Conservation (phyloP, 768 basidiomycete species). For the Erythrobasidium yunnanense region DNA sequence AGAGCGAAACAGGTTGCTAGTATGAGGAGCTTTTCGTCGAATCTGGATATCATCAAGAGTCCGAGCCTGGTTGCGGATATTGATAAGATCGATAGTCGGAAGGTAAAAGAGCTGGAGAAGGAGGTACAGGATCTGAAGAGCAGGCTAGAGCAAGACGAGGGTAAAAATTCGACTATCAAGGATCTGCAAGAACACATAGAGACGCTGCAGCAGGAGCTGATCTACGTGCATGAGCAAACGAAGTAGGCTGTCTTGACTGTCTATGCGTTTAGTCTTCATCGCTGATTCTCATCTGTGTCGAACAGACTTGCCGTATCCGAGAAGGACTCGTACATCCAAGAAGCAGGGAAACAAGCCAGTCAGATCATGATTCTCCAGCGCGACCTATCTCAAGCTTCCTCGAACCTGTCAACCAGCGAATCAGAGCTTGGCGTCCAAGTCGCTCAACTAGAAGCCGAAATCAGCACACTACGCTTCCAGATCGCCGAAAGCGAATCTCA, state of each 20-base stretch:
- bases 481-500: neutral
- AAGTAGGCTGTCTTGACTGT: neutral
- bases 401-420: slow-evolving; percentile 44
- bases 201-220: neutral
- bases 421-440: neutral
- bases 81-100: neutral
- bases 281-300: neutral
- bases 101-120: slow-evolving; percentile 4
- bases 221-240: neutral
- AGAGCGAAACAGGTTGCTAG: neutral
- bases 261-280: neutral
- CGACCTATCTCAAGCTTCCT: slow-evolving; percentile 49
- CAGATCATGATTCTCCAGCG: slow-evolving; percentile 47
- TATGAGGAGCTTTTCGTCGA: slow-evolving; percentile 12
- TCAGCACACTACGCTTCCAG: neutral
- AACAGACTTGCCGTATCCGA: neutral
- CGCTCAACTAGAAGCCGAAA: neutral
- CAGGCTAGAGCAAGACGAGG: neutral
- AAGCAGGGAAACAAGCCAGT: neutral
- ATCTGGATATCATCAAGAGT: slow-evolving; percentile 7
- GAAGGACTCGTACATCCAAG: neutral
- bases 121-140: neutral
- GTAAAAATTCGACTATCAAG: neutral
- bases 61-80: neutral
- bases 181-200: neutral